Conservation (phyloP, 2,329 filamentous ascomycete genomes). For the Ascochyta lentis region DNA sequence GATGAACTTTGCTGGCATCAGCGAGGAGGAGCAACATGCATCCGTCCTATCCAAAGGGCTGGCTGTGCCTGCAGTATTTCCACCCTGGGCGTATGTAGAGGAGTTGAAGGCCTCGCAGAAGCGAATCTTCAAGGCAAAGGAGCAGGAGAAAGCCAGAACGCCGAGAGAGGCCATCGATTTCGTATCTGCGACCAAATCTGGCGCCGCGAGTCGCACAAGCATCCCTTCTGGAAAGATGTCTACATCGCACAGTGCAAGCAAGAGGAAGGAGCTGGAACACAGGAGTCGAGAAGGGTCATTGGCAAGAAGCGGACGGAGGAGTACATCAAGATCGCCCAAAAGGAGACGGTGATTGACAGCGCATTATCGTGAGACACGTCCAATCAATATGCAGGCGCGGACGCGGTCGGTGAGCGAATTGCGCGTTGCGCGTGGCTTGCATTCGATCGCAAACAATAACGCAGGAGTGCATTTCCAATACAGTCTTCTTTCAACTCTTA, state of each 20-base stretch:
- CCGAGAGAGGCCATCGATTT: constrained; percentile 45
- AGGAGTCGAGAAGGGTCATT: constrained; percentile 30
- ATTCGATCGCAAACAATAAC: background rate
- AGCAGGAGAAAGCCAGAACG: constrained; percentile 36
- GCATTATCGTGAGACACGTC: background rate
- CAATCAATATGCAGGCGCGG: background rate
- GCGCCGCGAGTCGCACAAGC: constrained; percentile 31
- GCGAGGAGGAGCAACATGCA: constrained; percentile 66
- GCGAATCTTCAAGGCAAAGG: constrained; percentile 41
- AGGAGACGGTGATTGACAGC: constrained; percentile 29
- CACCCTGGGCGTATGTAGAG: constrained; percentile 53
- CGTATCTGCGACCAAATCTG: constrained; percentile 39
- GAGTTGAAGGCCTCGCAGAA: constrained; percentile 52
- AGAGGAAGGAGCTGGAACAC: constrained; percentile 43
- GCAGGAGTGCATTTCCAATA: background rate
- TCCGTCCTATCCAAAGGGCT: constrained; percentile 59
- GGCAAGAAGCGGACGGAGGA: constrained; percentile 25
- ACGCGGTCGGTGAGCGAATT: background rate
- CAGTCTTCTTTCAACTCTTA: background rate
- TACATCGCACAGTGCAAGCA: constrained; percentile 25
- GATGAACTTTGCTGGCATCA: constrained; percentile 70
- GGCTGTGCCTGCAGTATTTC: constrained; percentile 50
- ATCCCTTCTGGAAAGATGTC: constrained; percentile 24
- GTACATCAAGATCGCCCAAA: constrained; percentile 42
- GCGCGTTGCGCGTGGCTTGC: background rate